phyloP scores from a whole-genome alignment of 495 filamentous ascomycete genomes.

The Neurospora tetrasperma region DNA sequence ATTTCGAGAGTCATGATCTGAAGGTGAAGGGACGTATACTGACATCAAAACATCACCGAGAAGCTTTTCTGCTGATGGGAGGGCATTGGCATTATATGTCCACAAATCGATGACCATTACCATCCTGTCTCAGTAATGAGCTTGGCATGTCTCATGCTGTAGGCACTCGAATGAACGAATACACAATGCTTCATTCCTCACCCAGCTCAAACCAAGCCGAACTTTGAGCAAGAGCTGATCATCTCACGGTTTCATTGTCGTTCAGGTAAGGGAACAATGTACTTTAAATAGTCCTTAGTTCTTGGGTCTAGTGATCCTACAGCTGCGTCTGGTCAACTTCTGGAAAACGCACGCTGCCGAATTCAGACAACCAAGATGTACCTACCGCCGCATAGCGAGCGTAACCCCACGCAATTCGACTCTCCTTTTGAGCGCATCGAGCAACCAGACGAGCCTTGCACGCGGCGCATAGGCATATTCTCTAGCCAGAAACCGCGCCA shows the following conservation, averaged over 20 bases:
- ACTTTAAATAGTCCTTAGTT: not conserved
- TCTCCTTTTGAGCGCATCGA: not conserved
- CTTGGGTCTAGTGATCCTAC: not conserved
- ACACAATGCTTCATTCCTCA: not conserved
- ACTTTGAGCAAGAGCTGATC: not conserved
- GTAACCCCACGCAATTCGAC: no score
- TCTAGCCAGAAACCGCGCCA: not conserved
- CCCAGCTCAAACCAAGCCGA: not conserved
- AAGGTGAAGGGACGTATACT: not conserved
- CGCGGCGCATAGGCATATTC: not conserved
- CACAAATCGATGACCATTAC: not conserved
- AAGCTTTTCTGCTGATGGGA: not conserved
- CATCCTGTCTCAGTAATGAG: not conserved
- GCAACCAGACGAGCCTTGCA: not conserved
- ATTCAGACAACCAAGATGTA: not conserved
- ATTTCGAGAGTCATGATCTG: not conserved
- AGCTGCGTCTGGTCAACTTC: not conserved
- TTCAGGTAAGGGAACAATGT: not conserved
- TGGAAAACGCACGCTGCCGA: not conserved
- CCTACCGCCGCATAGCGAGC: no score
- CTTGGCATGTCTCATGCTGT: not conserved
- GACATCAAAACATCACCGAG: not conserved
- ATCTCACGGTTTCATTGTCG: not conserved
- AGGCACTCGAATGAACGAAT: not conserved
- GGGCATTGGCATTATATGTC: not conserved